Conservation (phyloP, 225 moss, liverwort and hornwort species). For the Marchantia polymorpha region DNA sequence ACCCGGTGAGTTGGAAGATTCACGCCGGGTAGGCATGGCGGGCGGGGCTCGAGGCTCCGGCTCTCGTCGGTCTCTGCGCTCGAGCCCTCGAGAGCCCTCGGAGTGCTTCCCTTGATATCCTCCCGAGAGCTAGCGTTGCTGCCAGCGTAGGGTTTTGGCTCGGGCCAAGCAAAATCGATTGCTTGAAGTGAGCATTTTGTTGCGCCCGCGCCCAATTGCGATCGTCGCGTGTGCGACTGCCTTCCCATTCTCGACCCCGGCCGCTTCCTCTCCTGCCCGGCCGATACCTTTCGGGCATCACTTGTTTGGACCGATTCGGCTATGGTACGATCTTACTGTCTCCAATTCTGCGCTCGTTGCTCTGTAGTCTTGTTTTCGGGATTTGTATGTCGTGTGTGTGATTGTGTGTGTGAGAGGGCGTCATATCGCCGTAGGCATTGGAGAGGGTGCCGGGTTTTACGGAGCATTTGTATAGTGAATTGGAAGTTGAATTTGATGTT, state of each 20-base stretch:
- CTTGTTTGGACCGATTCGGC: background rate
- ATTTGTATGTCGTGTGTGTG: background rate
- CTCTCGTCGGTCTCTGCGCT: background rate
- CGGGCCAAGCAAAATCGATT: conserved; percentile 3
- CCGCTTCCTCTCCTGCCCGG: background rate
- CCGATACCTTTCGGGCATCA: background rate
- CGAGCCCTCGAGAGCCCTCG: background rate
- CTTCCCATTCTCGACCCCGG: background rate
- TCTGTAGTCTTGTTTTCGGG: background rate
- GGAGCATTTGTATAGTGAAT: background rate
- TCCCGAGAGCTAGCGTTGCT: background rate
- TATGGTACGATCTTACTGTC: background rate
- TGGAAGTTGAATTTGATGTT: background rate
- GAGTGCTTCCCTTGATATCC: background rate
- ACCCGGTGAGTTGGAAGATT: conserved; percentile 11
- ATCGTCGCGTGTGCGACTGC: conserved; percentile 13
- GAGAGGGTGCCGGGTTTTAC: background rate
- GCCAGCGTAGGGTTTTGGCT: conserved; percentile 14
- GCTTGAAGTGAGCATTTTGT: background rate
- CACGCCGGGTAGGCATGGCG: background rate
- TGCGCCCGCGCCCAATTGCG: background rate
- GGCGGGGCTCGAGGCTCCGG: background rate
- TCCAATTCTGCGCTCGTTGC: background rate
- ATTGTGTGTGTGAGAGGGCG: background rate
- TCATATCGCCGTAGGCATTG: background rate